phyloP scores from a whole-genome alignment of 768 basidiomycete genomes.

The Dioszegia aurantiaca region DNA sequence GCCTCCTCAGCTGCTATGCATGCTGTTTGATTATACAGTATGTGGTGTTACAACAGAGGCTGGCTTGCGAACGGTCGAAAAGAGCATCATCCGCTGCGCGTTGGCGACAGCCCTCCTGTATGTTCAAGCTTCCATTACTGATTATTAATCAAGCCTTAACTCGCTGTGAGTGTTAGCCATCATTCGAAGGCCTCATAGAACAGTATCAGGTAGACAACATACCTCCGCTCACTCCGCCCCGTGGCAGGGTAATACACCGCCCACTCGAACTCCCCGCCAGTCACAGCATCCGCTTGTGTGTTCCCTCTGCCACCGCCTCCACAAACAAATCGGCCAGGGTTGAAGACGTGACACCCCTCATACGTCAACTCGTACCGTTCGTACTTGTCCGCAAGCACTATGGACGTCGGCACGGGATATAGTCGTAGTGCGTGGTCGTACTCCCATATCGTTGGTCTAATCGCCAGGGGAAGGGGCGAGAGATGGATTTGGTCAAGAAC shows the following conservation, averaged over 20 bases:
- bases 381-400: slow-evolving; percentile 92
- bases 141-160: slow-evolving; percentile 35
- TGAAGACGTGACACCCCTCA: slow-evolving; percentile 97
- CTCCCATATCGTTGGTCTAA: slow-evolving; percentile 83
- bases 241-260: slow-evolving; percentile 86
- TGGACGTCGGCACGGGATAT: slow-evolving; percentile 89
- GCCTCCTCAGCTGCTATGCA: neutral
- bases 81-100: no score
- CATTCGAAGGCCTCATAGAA: no score
- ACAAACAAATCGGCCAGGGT: slow-evolving; percentile 87
- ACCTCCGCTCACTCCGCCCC: slow-evolving; percentile 62
- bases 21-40: slow-evolving; percentile 3
- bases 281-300: neutral
- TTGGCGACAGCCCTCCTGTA: no score
- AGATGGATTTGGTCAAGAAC: slow-evolving; percentile 93
- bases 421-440: slow-evolving; percentile 87
- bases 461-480: slow-evolving; percentile 75
- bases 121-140: no score
- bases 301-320: slow-evolving; percentile 52
- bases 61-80: no score
- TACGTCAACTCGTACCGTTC: slow-evolving; percentile 95
- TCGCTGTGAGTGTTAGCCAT: slow-evolving; percentile 24
- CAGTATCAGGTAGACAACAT: no score
- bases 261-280: slow-evolving; percentile 64
- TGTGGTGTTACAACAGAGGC: slow-evolving; percentile 7